Conservation (phyloP, 2,329 filamentous ascomycete species). For the Lasiodiplodia sp. region DNA sequence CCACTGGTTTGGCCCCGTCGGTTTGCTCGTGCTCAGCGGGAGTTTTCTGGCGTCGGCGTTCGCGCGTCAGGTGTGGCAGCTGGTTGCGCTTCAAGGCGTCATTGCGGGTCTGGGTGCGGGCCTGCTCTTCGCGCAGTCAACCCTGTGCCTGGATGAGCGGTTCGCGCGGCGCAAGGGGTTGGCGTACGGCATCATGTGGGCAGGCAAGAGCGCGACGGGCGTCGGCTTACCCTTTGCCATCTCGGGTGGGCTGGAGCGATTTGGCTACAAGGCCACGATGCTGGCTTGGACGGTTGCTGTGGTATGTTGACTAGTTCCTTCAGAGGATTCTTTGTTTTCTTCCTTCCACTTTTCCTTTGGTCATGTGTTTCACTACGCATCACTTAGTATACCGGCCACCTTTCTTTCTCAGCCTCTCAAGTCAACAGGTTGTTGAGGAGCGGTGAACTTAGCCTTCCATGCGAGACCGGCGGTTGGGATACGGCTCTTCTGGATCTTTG, state of each 20-base stretch:
- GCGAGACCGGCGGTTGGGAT: background rate
- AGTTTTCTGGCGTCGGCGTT: conserved; percentile 47
- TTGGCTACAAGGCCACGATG: conserved; percentile 9
- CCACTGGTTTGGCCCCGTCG: conserved; percentile 44
- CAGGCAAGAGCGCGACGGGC: conserved; percentile 17
- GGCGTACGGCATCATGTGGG: conserved; percentile 58
- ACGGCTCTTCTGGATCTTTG: background rate
- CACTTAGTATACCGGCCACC: background rate
- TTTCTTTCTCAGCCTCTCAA: background rate
- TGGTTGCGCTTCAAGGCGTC: conserved; percentile 51
- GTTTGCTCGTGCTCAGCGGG: conserved; percentile 46
- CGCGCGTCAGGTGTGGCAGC: conserved; percentile 43
- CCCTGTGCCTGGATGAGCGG: conserved; percentile 61
- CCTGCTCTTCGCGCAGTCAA: conserved; percentile 58
- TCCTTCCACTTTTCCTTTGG: background rate
- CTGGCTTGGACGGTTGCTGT: conserved; percentile 1
- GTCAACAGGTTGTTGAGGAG: background rate
- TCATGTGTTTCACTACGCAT: background rate
- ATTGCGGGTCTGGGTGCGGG: conserved; percentile 56
- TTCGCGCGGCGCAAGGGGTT: conserved; percentile 61
- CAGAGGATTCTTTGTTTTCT: background rate
- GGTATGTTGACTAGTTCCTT: conserved; percentile 2
- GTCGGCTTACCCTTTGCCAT: conserved; percentile 16
- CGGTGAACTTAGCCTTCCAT: background rate
- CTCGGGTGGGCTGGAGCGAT: background rate